Evolutionary conservation across 139 green algal genomes (phyloP), one percentile per base, ranked within the genome.

Genomic region (Gonium pectorale): DNA sequence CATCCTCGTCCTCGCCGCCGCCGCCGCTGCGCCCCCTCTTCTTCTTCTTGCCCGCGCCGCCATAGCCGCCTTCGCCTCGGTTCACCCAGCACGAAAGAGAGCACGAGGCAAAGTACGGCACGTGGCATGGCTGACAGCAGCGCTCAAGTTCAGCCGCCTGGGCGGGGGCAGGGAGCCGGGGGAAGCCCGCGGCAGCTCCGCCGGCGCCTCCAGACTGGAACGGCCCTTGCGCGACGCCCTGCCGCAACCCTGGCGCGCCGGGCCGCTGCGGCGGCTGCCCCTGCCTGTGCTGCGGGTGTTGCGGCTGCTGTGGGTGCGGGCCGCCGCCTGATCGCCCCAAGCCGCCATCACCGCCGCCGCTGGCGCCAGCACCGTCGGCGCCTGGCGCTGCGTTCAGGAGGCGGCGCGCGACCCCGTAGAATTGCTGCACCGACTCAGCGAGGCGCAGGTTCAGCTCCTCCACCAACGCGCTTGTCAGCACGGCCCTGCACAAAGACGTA

Each of bases 371-470:
- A 26, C 64, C 64, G 35, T 2, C 43, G 9, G 49, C 33, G n/a
- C 26, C 15, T 46, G 73, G 52, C 44, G 41, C 31, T 82, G 56
- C 64, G 51, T 37, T 67, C 8, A 74, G 37, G 3, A 86, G 64
- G 35, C 88, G 43, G 56, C 88, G 79, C 21, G 69, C 64, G 11
- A 91, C 59, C 74, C 78, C 89, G 78, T 81, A 79, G 21, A 79
- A 69, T 0, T 64, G 51, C 38, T 79, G 63, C 3, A 38, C 82
- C 37, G 75, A 41, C 44, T 84, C 88, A 8, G 67, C 81, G 9
- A 84, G 90, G 70, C 86, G 84, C 35, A 96, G 84, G 59, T 91
- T 93, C 1, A 94, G 63, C 62, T 96, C 93, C 64, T 96, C 92
- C 63, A 44, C 52, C 22, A 96, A 64, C 0, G 90, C 88, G 33